These are phyloP conservation scores for Ceratocystis colombiana DNA, from an alignment of 2,329 filamentous ascomycete species.

Conservation along the genomic window DNA sequence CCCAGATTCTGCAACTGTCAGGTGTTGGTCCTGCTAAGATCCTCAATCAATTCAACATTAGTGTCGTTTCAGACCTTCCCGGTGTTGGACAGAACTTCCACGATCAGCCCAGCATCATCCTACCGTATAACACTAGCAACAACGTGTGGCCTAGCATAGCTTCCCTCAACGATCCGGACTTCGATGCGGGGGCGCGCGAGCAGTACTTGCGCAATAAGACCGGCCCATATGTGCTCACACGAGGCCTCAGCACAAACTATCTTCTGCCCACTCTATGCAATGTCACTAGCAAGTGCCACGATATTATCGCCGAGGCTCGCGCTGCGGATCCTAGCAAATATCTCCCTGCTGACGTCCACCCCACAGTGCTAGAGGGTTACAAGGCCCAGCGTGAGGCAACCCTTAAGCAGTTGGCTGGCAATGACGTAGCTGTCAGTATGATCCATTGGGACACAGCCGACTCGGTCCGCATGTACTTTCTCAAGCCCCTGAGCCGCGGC, in stretches of 20 bases:
- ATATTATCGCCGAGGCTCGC: conserved; percentile 29
- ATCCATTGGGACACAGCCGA: conserved; percentile 32
- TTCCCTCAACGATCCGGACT: conserved; percentile 30
- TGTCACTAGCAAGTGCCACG: conserved; percentile 30
- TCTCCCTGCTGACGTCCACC: conserved; percentile 32
- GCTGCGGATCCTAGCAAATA: conserved; percentile 32
- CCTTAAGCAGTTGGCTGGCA: conserved; percentile 30
- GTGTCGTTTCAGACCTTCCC: conserved; percentile 37
- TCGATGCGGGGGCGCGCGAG: conserved; percentile 31
- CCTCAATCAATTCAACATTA: conserved; percentile 35
- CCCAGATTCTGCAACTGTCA: conserved; percentile 41
- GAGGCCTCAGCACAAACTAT: conserved; percentile 30
- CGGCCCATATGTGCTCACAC: conserved; percentile 31
- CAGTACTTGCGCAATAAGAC: conserved; percentile 31
- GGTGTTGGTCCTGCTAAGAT: conserved; percentile 37
- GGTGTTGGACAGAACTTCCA: conserved; percentile 42
- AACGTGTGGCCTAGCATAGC: conserved; percentile 29
- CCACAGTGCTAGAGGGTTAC: conserved; percentile 35
- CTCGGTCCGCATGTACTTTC: conserved; percentile 31
- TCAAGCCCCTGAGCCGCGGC: conserved; percentile 36
- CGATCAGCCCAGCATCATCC: conserved; percentile 33
- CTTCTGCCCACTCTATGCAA: conserved; percentile 32
- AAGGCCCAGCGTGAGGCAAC: conserved; percentile 32
- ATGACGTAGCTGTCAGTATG: conserved; percentile 29
- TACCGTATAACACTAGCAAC: conserved; percentile 29